These are phyloP conservation scores for Globisporangium solare DNA, from an alignment of 352 stramenopile genomes.

Conservation along the genomic window DNA sequence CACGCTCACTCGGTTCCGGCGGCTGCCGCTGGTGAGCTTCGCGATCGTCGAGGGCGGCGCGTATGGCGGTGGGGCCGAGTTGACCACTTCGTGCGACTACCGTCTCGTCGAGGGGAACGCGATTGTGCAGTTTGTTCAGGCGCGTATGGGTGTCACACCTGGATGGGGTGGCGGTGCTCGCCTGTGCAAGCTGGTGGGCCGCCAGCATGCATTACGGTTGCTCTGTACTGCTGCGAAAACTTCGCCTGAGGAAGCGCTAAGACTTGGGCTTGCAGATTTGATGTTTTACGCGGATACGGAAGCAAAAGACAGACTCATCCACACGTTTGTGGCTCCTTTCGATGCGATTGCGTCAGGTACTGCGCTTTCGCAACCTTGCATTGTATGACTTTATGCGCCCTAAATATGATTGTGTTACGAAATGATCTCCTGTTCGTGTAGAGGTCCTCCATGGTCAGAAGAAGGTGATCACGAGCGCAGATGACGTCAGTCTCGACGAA, in stretches of 20 bases:
- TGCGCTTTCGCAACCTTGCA: not conserved
- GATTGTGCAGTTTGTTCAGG: slow-evolving; percentile 84
- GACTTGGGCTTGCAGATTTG: slow-evolving; percentile 64
- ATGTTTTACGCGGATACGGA: slow-evolving; percentile 38
- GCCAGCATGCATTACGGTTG: slow-evolving; percentile 64
- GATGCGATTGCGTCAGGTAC: slow-evolving; percentile 48
- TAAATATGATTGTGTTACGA: not conserved
- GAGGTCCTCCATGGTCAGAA: slow-evolving; percentile 72
- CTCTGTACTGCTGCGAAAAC: slow-evolving; percentile 70
- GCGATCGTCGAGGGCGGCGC: slow-evolving; percentile 75
- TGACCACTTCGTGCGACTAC: slow-evolving; percentile 82
- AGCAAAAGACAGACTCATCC: slow-evolving; percentile 20
- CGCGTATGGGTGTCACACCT: slow-evolving; percentile 76
- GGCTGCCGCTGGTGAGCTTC: slow-evolving; percentile 77
- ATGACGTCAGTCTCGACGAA: slow-evolving; percentile 62
- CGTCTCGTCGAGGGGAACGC: slow-evolving; percentile 54
- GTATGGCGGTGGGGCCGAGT: slow-evolving; percentile 79
- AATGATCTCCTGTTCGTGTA: slow-evolving; percentile 10
- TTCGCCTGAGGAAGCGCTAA: slow-evolving; percentile 31
- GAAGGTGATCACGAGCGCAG: slow-evolving; percentile 58
- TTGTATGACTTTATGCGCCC: not conserved
- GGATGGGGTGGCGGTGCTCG: slow-evolving; percentile 78
- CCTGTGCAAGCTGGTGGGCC: slow-evolving; percentile 73
- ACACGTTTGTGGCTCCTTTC: slow-evolving; percentile 56
- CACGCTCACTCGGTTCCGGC: slow-evolving; percentile 62